Base-by-base conservation (phyloP, 306 rosid species). In the Quercus rubra region DNA sequence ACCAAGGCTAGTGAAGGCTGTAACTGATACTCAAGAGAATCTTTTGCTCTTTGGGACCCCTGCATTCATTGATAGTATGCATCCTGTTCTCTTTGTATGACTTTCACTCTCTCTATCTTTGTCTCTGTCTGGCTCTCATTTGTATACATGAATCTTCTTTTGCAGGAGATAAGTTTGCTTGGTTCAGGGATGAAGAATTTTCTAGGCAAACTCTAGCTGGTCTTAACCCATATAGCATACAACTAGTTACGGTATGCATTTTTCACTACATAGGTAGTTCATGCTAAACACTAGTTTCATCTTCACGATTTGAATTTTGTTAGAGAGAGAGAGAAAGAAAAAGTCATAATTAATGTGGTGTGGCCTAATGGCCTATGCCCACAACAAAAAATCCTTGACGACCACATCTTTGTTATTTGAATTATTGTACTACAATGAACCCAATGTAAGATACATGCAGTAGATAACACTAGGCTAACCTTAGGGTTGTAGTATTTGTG, bases 111-210 rank as follows among this genome's bases (percentile, higher is more conserved):
- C 2, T 46, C 4, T 4, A 54, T 5, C 57, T 18, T 1, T 61
- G 3, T 21, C 13, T 15, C 15, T 15, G 21, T 55, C 20, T 19
- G 23, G 18, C 59, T 18, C 10, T 18, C 59, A 55, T 54, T 28
- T 9, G 4, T 58, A 46, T 62, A 14, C 20, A 4, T 8, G 7
- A 14, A 23, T 56, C 4, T n/a, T 14, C 66, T 63, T 49, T 31
- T 74, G 30, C 79, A 87, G 86, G 90, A 46, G 88, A 87, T 30
- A 87, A 84, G 31, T 79, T 87, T 31, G 21, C 81, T 25, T 87
- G 90, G 90, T 84, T 83, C 7, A 78, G 78, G 30, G 87, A 84
- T 57, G 86, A 87, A 64, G 88, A 87, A 35, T 87, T 87, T 82
- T 85, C 86, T 23, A 49, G 88, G 71, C 86, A 84, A 33, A 87